Conservation (phyloP, 257 asterid species). For the Phtheirospermum japonicum region DNA sequence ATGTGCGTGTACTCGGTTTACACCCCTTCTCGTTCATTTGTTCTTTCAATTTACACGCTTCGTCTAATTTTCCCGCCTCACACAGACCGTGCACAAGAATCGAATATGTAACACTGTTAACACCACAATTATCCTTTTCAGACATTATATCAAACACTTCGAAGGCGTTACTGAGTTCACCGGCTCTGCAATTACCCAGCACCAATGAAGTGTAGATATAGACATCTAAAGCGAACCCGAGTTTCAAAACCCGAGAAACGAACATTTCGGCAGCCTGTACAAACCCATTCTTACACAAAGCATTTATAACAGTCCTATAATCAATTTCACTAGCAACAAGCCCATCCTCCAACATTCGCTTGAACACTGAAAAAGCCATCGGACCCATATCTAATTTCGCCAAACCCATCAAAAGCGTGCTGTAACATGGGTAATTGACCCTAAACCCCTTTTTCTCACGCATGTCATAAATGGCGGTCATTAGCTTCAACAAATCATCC, state of each 20-base stretch:
- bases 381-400: conserved; percentile 44
- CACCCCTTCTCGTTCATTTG: conserved; percentile 39
- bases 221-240: conserved; percentile 38
- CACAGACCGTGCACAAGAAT: conserved; percentile 52
- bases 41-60: conserved; percentile 38
- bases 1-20: conserved; percentile 37
- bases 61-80: conserved; percentile 37
- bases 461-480: conserved; percentile 33
- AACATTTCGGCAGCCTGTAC: conserved; percentile 47
- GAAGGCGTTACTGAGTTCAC: conserved; percentile 36
- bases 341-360: conserved; percentile 41
- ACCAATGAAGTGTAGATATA: conserved; percentile 41
- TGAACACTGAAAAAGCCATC: conserved; percentile 34
- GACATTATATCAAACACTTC: conserved; percentile 51
- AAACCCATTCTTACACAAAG: conserved; percentile 45
- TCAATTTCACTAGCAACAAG: conserved; percentile 37
- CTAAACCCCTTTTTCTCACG: conserved; percentile 37
- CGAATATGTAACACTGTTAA: conserved; percentile 43
- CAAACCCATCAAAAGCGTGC: conserved; percentile 40
- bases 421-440: conserved; percentile 45
- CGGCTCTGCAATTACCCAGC: conserved; percentile 43
- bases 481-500: conserved; percentile 38
- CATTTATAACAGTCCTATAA: conserved; percentile 42
- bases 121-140: conserved; percentile 35
- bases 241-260: conserved; percentile 34